Conservation (phyloP, 129 eudicot species). For the Tagetes patula region DNA sequence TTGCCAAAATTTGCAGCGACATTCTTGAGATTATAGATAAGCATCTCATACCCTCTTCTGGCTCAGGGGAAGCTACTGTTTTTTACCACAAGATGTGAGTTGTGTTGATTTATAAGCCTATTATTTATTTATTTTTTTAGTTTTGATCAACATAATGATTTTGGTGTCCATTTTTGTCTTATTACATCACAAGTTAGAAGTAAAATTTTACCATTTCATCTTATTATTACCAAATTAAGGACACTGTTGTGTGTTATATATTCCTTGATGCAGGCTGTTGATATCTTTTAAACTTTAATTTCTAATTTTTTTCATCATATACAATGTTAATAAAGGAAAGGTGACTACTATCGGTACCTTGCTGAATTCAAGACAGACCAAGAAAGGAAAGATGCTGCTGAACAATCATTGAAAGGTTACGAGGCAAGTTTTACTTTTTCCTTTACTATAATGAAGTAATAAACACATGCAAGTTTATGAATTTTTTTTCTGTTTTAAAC, state of each 20-base stretch:
- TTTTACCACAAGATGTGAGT: slow-evolving; percentile 91
- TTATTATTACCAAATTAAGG: neutral
- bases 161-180: neutral
- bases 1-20: slow-evolving; percentile 78
- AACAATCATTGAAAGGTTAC: slow-evolving; percentile 81
- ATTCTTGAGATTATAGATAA: slow-evolving; percentile 80
- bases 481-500: neutral
- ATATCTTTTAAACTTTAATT: neutral
- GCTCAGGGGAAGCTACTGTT: slow-evolving; percentile 86
- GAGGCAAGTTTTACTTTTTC: slow-evolving; percentile 58
- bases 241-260: neutral
- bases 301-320: slow-evolving; percentile 11
- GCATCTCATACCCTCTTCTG: slow-evolving; percentile 74
- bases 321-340: slow-evolving; percentile 61
- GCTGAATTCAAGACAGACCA: slow-evolving; percentile 91
- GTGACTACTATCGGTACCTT: slow-evolving; percentile 93
- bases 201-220: neutral
- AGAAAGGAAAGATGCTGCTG: slow-evolving; percentile 87
- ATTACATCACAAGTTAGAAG: neutral
- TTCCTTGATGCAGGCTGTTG: neutral
- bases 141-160: neutral
- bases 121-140: neutral
- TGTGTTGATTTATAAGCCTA: slow-evolving; percentile 7
- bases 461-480: too few species aligned
- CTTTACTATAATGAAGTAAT: neutral